Base-by-base conservation (phyloP, 176 grass and related monocot species). In the Avena sativa region DNA sequence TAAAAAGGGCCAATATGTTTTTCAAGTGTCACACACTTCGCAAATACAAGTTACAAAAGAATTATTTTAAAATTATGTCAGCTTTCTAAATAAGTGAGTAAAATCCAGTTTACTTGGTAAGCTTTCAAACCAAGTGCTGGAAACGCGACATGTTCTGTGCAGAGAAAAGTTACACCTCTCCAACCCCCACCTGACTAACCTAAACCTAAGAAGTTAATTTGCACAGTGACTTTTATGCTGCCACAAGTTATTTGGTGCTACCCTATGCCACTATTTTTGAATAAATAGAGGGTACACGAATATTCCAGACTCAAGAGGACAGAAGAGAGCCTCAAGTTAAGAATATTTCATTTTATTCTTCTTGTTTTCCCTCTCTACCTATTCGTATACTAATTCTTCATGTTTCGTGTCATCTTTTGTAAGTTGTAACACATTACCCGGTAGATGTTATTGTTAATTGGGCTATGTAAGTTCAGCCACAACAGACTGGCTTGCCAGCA, bases 41-140 rank as follows among this genome's bases (percentile, higher is more conserved):
- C 20, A 21, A 26, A 71, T 70, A 51, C 20, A 20, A 52, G 44
- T 21, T 82, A 60, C 0, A 8, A 66, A 71, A 51, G 0, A 48
- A 53, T 53, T 74, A 34, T 53, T 56, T 20, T 16, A 64, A 64
- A 78, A 32, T 52, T 44, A 77, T n/a, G 7, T 20, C 12, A 78
- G 10, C n/a, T 61, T 51, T 17, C 64, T 5, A 48, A 30, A 53
- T 56, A 67, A 76, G 5, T 49, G 38, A 84, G 49, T 2, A 67
- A 89, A 89, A 79, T 79, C 14, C 11, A 64, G 48, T 36, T 38
- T 13, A 62, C 11, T 38, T 38, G 12, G 49, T 12, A 32, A 76
- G 26, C 49, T 49, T 78, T 89, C 20, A 72, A 44, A 64, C 20
- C 20, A 30, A 62, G 79, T 64, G 23, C 43, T 32, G 56, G 30